Conservation (phyloP, 495 filamentous ascomycete genomes). For the Bombardia bombarda region DNA sequence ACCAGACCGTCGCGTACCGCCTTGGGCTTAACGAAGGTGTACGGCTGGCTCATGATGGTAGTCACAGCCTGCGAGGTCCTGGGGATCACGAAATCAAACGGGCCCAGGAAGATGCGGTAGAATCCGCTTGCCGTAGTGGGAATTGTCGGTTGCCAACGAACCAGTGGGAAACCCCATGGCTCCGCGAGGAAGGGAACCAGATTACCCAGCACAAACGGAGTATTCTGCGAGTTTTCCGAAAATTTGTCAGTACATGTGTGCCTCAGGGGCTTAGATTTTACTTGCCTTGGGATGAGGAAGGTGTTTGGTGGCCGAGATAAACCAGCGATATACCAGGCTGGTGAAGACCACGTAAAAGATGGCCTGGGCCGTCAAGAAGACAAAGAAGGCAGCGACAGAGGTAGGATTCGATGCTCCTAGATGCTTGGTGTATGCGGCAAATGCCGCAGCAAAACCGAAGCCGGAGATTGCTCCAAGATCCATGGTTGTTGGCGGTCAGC, state of each 20-base stretch:
- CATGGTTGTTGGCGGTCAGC: too few species aligned
- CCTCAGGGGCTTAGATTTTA: too few species aligned
- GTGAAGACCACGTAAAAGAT: neutral
- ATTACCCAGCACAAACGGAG: neutral
- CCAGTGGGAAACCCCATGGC: neutral
- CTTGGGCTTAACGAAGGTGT: neutral
- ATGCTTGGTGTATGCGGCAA: too few species aligned
- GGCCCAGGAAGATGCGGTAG: conserved; percentile 1
- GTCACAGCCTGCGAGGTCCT: neutral
- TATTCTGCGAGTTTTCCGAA: neutral
- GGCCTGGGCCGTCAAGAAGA: neutral
- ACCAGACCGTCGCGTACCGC: conserved; percentile 1
- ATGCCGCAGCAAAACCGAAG: too few species aligned
- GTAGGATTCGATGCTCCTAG: too few species aligned
- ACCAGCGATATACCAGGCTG: neutral
- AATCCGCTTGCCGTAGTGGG: neutral
- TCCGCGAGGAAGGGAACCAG: neutral
- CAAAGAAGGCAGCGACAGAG: neutral
- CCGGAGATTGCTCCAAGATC: too few species aligned
- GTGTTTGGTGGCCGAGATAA: neutral
- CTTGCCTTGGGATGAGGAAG: neutral
- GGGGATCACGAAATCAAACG: conserved; percentile 1
- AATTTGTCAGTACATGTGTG: too few species aligned
- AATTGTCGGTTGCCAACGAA: neutral
- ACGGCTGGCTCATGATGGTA: neutral